Base-by-base conservation (phyloP, 345 rosid genomes). In the Populus davidiana region DNA sequence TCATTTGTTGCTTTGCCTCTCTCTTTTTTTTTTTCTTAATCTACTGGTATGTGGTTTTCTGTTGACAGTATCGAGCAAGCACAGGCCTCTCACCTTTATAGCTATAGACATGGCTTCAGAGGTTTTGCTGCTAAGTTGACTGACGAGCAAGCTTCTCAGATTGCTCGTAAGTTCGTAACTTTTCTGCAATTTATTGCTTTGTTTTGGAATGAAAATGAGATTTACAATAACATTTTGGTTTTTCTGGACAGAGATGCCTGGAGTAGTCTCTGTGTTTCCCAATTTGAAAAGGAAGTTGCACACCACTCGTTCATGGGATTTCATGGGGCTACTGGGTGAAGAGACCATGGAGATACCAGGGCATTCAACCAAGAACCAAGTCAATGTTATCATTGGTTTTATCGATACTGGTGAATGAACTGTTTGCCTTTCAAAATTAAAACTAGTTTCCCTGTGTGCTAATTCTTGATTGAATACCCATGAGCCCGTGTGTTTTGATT, bases 301-400 rank as follows among this genome's bases (percentile, higher is more conserved):
- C 72, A 88, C 91, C 12, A 88, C 91, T 61, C 91, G 83, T 78
- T 88, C 91, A 4, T 88, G 91, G 91, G 91, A 88, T 81, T 88
- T 88, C 84, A 84, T 88, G 85, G 91, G 91, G 39, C 83, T 88
- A 50, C 12, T 62, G 14, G 91, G 83, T 8, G 85, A 86, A 62
- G 87, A 84, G 78, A 85, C 89, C 47, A 81, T 80, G 84, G 89
- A 86, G 73, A 84, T 88, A 54, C 89, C 86, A 4, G 91, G 91
- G 8, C 74, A 86, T 81, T 88, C 88, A 56, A 86, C 90, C 49
- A 84, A 73, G 78, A 88, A 81, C 81, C 89, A 88, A 83, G 85
- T 81, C 68, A 84, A 86, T 70, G 81, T 86, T 59, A 76, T 86
- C 8, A 77, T 88, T 61, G 91, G 91, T 68, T 86, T 88, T 59